phyloP scores from a whole-genome alignment of 768 basidiomycete genomes.

The Sarcodon aspratus region DNA sequence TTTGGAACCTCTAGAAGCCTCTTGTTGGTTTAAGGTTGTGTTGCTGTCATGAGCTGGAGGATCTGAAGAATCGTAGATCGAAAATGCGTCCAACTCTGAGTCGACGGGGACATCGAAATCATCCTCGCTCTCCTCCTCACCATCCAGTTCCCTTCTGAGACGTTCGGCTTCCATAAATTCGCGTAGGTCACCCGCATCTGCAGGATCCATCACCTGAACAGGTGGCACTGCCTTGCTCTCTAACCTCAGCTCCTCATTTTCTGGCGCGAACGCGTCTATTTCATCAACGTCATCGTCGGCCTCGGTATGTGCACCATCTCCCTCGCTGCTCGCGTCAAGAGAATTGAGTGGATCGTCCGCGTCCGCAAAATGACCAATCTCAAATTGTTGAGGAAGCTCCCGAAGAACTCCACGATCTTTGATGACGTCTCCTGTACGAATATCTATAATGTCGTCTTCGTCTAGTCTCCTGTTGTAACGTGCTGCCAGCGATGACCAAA shows the following conservation, averaged over 20 bases:
- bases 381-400: conserved; percentile 23
- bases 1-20: conserved; percentile 1
- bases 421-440: conserved; percentile 47
- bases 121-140: conserved; percentile 32
- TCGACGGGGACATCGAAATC: conserved; percentile 16
- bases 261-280: conserved; percentile 40
- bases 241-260: conserved; percentile 37
- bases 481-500: conserved; percentile 60
- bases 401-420: conserved; percentile 63
- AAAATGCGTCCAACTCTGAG: conserved; percentile 8
- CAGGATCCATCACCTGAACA: conserved; percentile 28
- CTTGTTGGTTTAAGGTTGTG: neutral
- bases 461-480: conserved; percentile 56
- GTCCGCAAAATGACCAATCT: conserved; percentile 40
- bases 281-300: conserved; percentile 34
- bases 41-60: neutral
- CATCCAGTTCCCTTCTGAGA: conserved; percentile 34
- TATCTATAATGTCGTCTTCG: conserved; percentile 73
- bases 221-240: conserved; percentile 27
- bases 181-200: conserved; percentile 49
- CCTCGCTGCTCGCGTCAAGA: conserved; percentile 25
- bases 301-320: conserved; percentile 22
- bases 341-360: conserved; percentile 8
- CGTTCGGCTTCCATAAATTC: conserved; percentile 61
- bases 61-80: conserved; percentile 4